A percentile compares a stretch with the other conserved stretches of the same genome.
These are phyloP conservation scores for Salix dunnii DNA, from an alignment of 345 rosid genomes.

Conservation along the genomic window DNA sequence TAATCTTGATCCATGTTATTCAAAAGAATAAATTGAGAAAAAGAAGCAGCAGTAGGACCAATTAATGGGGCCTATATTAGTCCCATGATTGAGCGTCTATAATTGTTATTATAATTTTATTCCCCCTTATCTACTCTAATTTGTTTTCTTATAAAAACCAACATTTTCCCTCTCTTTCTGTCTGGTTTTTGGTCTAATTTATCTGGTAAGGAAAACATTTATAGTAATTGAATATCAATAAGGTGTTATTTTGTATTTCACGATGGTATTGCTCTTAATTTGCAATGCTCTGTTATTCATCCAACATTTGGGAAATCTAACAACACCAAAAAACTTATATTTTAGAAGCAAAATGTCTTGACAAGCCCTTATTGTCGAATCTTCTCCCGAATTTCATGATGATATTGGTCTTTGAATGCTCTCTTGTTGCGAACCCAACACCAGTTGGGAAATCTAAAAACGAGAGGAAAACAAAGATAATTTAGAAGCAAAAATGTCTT, in stretches of 20 bases:
- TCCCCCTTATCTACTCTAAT: neutral
- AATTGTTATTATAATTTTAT: too few relatives aligned
- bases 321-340: too few relatives aligned
- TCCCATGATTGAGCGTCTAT: neutral
- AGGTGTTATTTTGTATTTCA: too few relatives aligned
- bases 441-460: neutral
- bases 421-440: neutral
- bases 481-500: neutral
- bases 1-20: neutral
- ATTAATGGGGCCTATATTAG: neutral
- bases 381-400: neutral
- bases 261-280: too few relatives aligned
- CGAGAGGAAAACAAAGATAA: too few relatives aligned
- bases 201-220: neutral
- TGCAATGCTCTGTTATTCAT: too few relatives aligned
- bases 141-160: too few relatives aligned
- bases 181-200: too few relatives aligned
- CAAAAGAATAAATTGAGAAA: neutral
- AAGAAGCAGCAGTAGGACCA: neutral
- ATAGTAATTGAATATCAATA: too few relatives aligned
- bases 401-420: neutral
- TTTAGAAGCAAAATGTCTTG: too few relatives aligned
- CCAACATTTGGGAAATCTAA: too few relatives aligned
- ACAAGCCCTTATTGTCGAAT: too few relatives aligned
- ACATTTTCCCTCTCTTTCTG: neutral